Conservation (phyloP, 108 stramenopile species). For the Cyclostephanos tholiformis region DNA sequence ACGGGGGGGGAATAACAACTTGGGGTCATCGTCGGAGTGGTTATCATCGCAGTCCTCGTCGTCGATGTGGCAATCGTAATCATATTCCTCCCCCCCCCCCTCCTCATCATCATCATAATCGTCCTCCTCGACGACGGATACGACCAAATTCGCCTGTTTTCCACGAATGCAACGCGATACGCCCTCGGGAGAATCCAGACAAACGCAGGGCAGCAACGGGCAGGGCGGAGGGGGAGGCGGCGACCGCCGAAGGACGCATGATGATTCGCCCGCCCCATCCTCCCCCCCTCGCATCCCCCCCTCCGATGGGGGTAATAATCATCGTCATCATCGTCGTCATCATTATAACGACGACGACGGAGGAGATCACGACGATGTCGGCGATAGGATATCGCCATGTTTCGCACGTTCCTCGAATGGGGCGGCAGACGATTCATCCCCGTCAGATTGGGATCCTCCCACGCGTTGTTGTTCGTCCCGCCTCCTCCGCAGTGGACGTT, state of each 20-base stretch:
- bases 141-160: background rate
- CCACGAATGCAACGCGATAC: background rate
- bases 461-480: slow-evolving; percentile 12
- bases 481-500: slow-evolving; percentile 20
- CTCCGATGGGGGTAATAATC: background rate
- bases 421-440: slow-evolving; percentile 36
- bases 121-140: background rate
- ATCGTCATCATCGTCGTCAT: background rate
- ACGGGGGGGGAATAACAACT: too few species aligned
- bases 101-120: too few species aligned
- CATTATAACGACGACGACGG: too few species aligned
- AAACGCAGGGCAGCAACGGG: slow-evolving; percentile 24
- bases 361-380: too few species aligned
- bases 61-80: too few species aligned
- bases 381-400: slow-evolving; percentile 6
- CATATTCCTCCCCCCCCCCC: too few species aligned
- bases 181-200: slow-evolving; percentile 28
- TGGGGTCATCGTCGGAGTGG: too few species aligned
- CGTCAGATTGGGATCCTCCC: slow-evolving; percentile 43
- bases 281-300: background rate
- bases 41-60: too few species aligned
- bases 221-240: background rate
- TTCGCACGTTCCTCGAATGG: slow-evolving; percentile 31
- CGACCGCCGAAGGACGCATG: too few species aligned
- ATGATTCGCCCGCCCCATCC: too few species aligned